Conservation (phyloP, 805 yeast species). For the Candida ipomoeae region DNA sequence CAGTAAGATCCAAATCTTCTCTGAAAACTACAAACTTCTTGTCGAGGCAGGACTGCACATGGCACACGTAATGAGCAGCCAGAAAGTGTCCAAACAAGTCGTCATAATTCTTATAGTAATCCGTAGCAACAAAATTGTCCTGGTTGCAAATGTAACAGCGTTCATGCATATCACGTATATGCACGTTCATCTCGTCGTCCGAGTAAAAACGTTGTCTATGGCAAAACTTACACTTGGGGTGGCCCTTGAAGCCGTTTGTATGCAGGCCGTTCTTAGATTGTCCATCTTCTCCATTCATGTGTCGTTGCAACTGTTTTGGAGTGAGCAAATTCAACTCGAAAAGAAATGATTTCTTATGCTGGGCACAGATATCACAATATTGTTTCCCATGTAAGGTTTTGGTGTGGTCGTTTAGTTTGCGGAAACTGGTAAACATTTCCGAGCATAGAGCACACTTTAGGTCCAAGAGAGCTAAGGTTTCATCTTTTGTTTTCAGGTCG, state of each 20-base stretch:
- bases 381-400: slow-evolving; percentile 57
- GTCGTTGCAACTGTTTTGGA: slow-evolving; percentile 59
- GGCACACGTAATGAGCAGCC: slow-evolving; percentile 70
- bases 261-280: not conserved
- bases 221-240: slow-evolving; percentile 85
- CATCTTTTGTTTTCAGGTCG: slow-evolving; percentile 41
- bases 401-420: slow-evolving; percentile 61
- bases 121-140: slow-evolving; percentile 51
- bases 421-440: slow-evolving; percentile 45
- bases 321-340: slow-evolving; percentile 63
- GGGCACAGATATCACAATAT: slow-evolving; percentile 73
- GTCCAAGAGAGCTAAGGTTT: slow-evolving; percentile 49
- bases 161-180: slow-evolving; percentile 80
- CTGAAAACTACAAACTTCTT: slow-evolving; percentile 88
- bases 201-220: slow-evolving; percentile 72
- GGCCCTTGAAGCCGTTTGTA: slow-evolving; percentile 72
- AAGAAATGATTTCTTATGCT: slow-evolving; percentile 73
- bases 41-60: slow-evolving; percentile 73
- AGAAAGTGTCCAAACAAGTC: slow-evolving; percentile 72
- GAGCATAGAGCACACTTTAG: slow-evolving; percentile 54
- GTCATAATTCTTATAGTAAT: slow-evolving; percentile 73
- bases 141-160: slow-evolving; percentile 87
- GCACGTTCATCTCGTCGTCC: slow-evolving; percentile 78
- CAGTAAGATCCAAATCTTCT: slow-evolving; percentile 79
- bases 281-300: slow-evolving; percentile 64